phyloP scores from a whole-genome alignment of 2,329 filamentous ascomycete genomes.

The Tolypocladium capitatum region DNA sequence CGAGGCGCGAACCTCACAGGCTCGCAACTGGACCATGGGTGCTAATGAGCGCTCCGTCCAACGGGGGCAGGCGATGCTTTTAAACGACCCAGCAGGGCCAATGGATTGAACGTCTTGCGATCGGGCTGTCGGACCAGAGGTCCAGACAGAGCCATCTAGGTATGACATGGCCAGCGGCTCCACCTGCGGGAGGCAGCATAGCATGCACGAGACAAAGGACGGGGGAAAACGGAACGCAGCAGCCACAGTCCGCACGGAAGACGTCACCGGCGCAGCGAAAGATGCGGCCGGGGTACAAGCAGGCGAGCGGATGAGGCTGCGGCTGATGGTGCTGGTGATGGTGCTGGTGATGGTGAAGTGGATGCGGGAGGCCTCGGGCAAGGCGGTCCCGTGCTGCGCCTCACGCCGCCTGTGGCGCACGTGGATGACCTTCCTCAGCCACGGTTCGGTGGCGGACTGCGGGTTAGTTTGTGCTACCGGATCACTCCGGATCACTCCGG shows the following conservation, averaged over 20 bases:
- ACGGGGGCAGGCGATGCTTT: neutral
- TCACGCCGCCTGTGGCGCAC: neutral
- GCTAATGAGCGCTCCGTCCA: neutral
- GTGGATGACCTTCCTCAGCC: too few species aligned
- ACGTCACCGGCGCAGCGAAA: neutral
- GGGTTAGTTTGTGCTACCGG: too few species aligned
- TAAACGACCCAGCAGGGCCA: neutral
- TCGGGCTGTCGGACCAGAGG: neutral
- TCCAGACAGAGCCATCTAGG: neutral
- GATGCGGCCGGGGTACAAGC: neutral
- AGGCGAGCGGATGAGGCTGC: neutral
- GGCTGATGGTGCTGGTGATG: neutral
- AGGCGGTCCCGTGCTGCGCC: neutral
- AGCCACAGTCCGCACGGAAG: neutral
- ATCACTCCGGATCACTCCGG: too few species aligned
- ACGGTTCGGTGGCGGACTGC: too few species aligned
- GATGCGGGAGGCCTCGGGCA: neutral
- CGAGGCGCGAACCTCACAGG: neutral
- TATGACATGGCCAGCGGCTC: neutral
- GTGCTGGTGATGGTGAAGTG: neutral
- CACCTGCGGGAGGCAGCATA: neutral
- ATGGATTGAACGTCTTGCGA: neutral
- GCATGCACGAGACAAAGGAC: neutral
- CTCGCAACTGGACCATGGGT: neutral
- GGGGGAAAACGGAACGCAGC: too few species aligned